A percentile compares a stretch with the other conserved stretches of the same genome.
Conservation (phyloP, 2,329 filamentous ascomycete genomes). For the Botrytis pseudocinerea region DNA sequence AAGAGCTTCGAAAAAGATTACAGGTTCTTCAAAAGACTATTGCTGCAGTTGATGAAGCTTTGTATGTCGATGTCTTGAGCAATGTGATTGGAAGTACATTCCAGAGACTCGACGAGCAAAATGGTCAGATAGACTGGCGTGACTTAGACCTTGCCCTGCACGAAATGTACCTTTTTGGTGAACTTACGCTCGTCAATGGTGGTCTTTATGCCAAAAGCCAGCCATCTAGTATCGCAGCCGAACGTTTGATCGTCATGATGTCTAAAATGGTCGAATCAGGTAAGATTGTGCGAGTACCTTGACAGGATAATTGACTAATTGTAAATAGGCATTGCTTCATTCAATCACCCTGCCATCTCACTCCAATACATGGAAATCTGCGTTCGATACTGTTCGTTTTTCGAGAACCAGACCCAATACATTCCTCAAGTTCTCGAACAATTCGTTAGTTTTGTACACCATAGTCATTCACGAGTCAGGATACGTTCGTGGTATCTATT, state of each 20-base stretch:
- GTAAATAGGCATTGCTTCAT: conserved; percentile 72
- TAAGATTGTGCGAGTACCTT: conserved; percentile 48
- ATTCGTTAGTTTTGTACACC: conserved; percentile 88
- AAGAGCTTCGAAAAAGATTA: conserved; percentile 86
- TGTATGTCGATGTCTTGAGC: conserved; percentile 87
- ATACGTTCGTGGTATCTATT: conserved; percentile 97
- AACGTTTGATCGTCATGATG: conserved; percentile 89
- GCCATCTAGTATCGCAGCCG: conserved; percentile 75
- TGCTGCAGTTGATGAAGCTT: conserved; percentile 79
- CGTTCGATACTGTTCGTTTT: conserved; percentile 89
- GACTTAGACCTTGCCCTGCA: conserved; percentile 91
- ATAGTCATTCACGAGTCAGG: conserved; percentile 82
- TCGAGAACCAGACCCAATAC: conserved; percentile 77
- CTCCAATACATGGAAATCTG: conserved; percentile 99
- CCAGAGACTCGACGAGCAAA: conserved; percentile 71
- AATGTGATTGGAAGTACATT: conserved; percentile 88
- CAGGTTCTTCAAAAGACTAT: conserved; percentile 92
- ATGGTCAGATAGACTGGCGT: conserved; percentile 82
- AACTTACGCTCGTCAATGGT: conserved; percentile 85
- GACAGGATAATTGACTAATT: conserved; percentile 34
- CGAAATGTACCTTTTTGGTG: conserved; percentile 95
- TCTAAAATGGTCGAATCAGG: conserved; percentile 90
- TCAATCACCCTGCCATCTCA: conserved; percentile 86
- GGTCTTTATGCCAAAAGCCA: conserved; percentile 84
- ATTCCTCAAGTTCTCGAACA: conserved; percentile 87